Evolutionary conservation across 164 flowering plant species (phyloP).

Genomic region (Liriodendron chinense): DNA sequence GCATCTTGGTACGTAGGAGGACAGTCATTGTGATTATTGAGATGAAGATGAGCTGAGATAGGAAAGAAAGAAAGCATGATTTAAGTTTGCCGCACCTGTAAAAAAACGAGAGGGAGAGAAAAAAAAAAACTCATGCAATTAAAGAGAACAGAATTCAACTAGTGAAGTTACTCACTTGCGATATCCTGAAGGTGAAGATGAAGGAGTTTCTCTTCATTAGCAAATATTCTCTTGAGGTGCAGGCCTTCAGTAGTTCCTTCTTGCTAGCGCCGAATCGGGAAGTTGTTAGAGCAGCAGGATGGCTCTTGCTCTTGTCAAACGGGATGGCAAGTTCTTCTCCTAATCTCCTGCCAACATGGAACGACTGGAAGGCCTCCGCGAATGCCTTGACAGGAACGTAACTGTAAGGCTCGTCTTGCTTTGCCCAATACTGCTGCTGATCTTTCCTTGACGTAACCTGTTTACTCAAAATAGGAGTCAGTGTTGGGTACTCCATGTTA

Average conservation of each 20-base stretch:
- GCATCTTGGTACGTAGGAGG: slow-evolving; percentile 39
- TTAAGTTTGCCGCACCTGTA: not conserved
- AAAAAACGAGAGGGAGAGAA: slow-evolving; percentile 1
- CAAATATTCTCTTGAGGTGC: slow-evolving; percentile 49
- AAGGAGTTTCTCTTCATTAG: slow-evolving; percentile 78
- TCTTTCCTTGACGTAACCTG: slow-evolving; percentile 22
- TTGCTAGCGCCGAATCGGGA: slow-evolving; percentile 50
- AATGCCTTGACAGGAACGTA: slow-evolving; percentile 50
- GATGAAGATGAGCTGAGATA: slow-evolving; percentile 29
- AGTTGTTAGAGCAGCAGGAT: slow-evolving; percentile 59
- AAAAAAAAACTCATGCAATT: not conserved
- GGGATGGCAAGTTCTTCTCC: slow-evolving; percentile 47
- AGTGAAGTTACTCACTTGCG: slow-evolving; percentile 36
- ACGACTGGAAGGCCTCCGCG: slow-evolving; percentile 56
- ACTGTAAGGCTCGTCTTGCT: slow-evolving; percentile 12
- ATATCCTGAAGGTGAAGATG: slow-evolving; percentile 49
- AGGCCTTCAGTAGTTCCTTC: slow-evolving; percentile 59
- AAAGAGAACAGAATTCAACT: not conserved
- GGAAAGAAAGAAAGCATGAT: slow-evolving; percentile 12
- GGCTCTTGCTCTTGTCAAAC: slow-evolving; percentile 59
- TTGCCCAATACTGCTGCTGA: slow-evolving; percentile 18
- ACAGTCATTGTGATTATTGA: slow-evolving; percentile 34
- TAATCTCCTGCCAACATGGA: slow-evolving; percentile 46
- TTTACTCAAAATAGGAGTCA: not conserved
- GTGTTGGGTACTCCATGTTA: not conserved